Evolutionary conservation across 768 basidiomycete genomes (phyloP).

Genomic region (Omphalotus guepiniiformis): DNA sequence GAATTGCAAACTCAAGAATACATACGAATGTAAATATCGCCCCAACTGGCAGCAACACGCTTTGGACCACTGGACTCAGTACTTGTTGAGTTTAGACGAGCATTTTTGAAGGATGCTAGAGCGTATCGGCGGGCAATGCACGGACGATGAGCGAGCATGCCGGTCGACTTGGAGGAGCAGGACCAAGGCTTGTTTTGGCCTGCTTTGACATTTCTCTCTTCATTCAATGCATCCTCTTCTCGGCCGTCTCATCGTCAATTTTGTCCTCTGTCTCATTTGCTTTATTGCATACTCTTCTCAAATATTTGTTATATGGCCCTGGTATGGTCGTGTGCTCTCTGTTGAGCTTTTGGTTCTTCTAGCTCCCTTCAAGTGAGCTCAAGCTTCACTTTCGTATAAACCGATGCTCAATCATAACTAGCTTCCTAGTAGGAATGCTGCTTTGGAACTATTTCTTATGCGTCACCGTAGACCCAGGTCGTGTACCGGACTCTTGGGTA

Average conservation of each 20-base stretch:
- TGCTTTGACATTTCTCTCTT: neutral
- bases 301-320: slow-evolving; percentile 74
- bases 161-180: neutral
- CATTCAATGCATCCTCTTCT: slow-evolving; percentile 39
- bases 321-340: slow-evolving; percentile 77
- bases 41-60: slow-evolving; percentile 20
- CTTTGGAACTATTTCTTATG: slow-evolving; percentile 88
- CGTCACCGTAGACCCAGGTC: slow-evolving; percentile 80
- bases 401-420: slow-evolving; percentile 27
- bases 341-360: slow-evolving; percentile 74
- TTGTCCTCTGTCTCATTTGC: slow-evolving; percentile 67
- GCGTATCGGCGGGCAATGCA: neutral
- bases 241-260: slow-evolving; percentile 60
- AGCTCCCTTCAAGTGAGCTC: slow-evolving; percentile 84
- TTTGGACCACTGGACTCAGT: slow-evolving; percentile 5
- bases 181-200: neutral
- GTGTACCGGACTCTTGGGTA: slow-evolving; percentile 78
- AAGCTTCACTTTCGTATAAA: neutral
- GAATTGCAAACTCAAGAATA: slow-evolving; percentile 1
- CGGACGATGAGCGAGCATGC: slow-evolving; percentile 1
- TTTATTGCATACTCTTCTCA: slow-evolving; percentile 83
- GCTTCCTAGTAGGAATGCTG: slow-evolving; percentile 70
- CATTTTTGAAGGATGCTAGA: neutral
- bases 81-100: slow-evolving; percentile 7
- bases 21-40: slow-evolving; percentile 32